These are phyloP conservation scores for Colletotrichum lentis DNA, from an alignment of 2,329 filamentous ascomycete species.

Conservation along the genomic window DNA sequence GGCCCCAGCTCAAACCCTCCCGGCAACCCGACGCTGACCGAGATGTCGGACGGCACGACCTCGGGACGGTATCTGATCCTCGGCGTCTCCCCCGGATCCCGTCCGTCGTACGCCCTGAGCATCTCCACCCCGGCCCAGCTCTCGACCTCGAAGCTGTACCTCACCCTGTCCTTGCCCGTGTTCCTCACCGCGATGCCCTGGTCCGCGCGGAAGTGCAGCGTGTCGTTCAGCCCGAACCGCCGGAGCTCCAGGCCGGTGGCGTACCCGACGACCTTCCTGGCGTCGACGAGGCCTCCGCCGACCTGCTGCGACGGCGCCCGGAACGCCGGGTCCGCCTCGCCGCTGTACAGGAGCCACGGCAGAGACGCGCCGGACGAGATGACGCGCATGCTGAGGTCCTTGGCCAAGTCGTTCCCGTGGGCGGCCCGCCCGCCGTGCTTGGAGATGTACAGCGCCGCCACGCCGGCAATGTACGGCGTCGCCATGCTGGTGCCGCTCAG, in stretches of 20 bases:
- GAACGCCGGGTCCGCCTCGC: slow-evolving; percentile 22
- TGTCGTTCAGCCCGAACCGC: slow-evolving; percentile 54
- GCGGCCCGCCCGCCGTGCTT: slow-evolving; percentile 45
- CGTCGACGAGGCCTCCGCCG: slow-evolving; percentile 52
- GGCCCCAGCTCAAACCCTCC: slow-evolving; percentile 29
- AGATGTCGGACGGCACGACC: slow-evolving; percentile 38
- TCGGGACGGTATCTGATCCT: slow-evolving; percentile 38
- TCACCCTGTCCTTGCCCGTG: slow-evolving; percentile 3
- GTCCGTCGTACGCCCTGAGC: slow-evolving; percentile 39
- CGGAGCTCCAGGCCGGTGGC: slow-evolving; percentile 46
- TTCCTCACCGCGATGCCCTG: slow-evolving; percentile 30
- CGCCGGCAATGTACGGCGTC: slow-evolving; percentile 55
- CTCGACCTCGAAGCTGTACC: slow-evolving; percentile 32
- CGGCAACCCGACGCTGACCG: slow-evolving; percentile 34
- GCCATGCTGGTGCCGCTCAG: slow-evolving; percentile 61
- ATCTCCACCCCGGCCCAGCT: slow-evolving; percentile 35
- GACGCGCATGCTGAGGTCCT: slow-evolving; percentile 47
- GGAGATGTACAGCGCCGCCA: slow-evolving; percentile 50
- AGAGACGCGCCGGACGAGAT: slow-evolving; percentile 41
- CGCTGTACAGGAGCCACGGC: slow-evolving; percentile 39
- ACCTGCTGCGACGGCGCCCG: slow-evolving; percentile 50
- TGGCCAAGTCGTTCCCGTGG: slow-evolving; percentile 47
- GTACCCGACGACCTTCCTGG: slow-evolving; percentile 48
- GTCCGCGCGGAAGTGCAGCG: slow-evolving; percentile 45
- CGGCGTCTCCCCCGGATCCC: slow-evolving; percentile 23